Percentiles rank a stretch among this genome's conserved stretches.
Conservation (phyloP, 305 asterid genomes). For the Fraxinus sp. region DNA sequence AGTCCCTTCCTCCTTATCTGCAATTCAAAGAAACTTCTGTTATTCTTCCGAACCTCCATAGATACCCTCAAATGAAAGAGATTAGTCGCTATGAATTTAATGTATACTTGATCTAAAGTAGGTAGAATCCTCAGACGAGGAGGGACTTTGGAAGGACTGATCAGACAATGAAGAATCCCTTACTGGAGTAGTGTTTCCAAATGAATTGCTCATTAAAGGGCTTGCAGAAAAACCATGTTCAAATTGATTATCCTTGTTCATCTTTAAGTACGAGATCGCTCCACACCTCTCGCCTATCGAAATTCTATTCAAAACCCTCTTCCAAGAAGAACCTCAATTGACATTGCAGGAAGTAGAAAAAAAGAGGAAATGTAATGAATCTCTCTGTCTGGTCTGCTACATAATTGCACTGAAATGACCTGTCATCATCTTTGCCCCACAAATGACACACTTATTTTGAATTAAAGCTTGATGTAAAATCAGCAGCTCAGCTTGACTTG, state of each 20-base stretch:
- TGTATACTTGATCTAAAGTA: constrained; percentile 32
- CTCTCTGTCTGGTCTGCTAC: background rate
- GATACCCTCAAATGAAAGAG: background rate
- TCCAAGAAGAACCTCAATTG: background rate
- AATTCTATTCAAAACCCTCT: background rate
- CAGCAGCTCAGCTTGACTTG: background rate
- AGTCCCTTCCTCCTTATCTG: constrained; percentile 37
- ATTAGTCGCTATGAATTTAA: background rate
- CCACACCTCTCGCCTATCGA: background rate
- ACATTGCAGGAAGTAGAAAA: background rate
- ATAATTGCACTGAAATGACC: background rate
- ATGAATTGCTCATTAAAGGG: background rate
- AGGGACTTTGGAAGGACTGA: constrained; percentile 19
- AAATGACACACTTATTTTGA: background rate
- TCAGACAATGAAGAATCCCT: background rate
- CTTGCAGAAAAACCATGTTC: background rate
- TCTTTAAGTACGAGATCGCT: background rate
- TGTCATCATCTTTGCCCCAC: background rate
- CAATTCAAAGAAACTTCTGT: background rate
- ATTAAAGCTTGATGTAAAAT: background rate
- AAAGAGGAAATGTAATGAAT: background rate
- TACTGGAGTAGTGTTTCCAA: background rate
- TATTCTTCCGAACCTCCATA: background rate
- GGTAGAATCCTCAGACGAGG: constrained; percentile 39
- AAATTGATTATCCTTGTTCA: background rate